Evolutionary conservation across 306 rosid genomes (phyloP), one percentile per base, ranked within the genome.

Genomic region (Gynostemma pentaphyllum): DNA sequence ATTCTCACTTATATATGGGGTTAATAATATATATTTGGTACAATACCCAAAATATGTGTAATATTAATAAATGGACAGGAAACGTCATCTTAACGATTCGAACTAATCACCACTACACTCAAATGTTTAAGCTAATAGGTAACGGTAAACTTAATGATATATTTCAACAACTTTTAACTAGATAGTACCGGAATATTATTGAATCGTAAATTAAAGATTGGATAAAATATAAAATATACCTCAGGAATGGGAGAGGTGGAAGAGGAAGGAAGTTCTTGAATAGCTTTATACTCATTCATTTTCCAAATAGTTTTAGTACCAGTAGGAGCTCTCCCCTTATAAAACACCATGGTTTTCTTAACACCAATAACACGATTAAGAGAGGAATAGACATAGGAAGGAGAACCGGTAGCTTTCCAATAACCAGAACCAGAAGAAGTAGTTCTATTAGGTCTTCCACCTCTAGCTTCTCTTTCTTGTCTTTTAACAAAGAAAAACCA

Each of bases 401-500:
- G 89, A 2, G 97, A 83, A 1, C 96, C 97, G 0, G 97, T 90
- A 0, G 97, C 95, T 54, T 90, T 90, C 97, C 97, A 90, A 42
- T 87, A 90, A 6, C 97, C 64, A 1, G 64, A 57, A 0, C 64
- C 97, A 12, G 82, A 66, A 39, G 68, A 76, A 0, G 97, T 90
- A 37, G 89, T 87, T 73, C 96, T 78, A 47, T 59, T 85, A 0
- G 96, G 87, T 59, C 96, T 80, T 8, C 96, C 95, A 61, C 97
- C 97, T 2, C 78, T 74, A 0, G 91, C 81, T 68, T 90, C 95
- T 34, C 95, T 74, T 26, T 83, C 87, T 55, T 83, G 97, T 7
- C 85, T 81, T 0, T 78, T 82, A 1, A 82, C 72, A 50, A 90
- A 90, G 95, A 81, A 90, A 48, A 90, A 90, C 97, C 97, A 90